Base-by-base conservation (phyloP, 441 rosid genomes). In the Daphne laureola region DNA sequence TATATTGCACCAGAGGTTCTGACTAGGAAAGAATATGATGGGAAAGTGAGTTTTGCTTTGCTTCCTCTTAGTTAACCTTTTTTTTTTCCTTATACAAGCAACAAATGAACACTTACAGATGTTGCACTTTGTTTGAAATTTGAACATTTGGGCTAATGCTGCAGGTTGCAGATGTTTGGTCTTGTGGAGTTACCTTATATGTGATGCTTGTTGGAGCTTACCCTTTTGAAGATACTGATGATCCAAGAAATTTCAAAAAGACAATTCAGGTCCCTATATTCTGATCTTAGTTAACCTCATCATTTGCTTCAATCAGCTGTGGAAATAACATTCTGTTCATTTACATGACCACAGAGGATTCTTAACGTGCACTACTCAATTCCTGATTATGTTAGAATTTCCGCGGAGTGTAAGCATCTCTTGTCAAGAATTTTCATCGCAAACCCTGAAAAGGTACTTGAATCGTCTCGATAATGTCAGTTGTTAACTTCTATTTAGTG, bases 131-230 rank as follows among this genome's bases (percentile, higher is more conserved):
- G 38, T 11, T 31, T 31, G 38, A 5, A 31, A 11, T 11, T 31
- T 31, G 38, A 5, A 50, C 40, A 52, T 15, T 16, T 62, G 61
- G 43, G 11, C 38, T 31, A 31, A 7, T 53, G 43, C 45, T 53
- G 43, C 45, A 82, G 89, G 73, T 78, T 54, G 86, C 86, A 59
- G 86, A 82, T 70, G 90, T 79, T 67, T 82, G 89, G 89, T 82
- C 89, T 31, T 79, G 89, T 68, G 89, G 89, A 63, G 89, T 82
- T 18, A 82, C 89, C 45, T 56, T 82, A 35, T 82, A 82, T 59
- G 89, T 82, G 65, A 82, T 82, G 86, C 74, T 82, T 63, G 74
- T 82, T 56, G 89, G 89, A 11, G 83, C 89, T 69, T 82, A 82
- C 74, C 89, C 89, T 12, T 82, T 82, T 46, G 89, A 82, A 67